phyloP scores from a whole-genome alignment of 345 rosid genomes.

The Citrus sp. region DNA sequence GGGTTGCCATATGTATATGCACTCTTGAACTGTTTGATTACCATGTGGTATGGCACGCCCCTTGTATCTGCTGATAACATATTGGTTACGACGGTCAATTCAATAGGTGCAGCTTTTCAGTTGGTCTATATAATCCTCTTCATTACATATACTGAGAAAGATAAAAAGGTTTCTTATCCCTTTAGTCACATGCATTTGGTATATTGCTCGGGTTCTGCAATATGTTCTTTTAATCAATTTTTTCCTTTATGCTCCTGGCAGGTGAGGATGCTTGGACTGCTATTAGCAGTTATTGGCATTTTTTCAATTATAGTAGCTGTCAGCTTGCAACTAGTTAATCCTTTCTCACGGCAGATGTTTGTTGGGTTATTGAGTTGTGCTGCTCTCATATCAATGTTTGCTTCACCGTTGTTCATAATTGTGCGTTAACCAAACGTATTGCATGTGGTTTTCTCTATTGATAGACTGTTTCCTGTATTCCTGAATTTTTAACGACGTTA shows the following conservation, averaged over 20 bases:
- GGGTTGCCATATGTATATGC: constrained; percentile 85
- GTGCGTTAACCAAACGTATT: constrained; percentile 40
- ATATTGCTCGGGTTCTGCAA: not conserved
- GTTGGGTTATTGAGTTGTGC: constrained; percentile 64
- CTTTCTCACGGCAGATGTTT: constrained; percentile 33
- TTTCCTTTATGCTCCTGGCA: constrained; percentile 27
- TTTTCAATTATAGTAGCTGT: constrained; percentile 45
- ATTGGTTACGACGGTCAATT: constrained; percentile 70
- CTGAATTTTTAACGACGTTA: not conserved
- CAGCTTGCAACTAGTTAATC: constrained; percentile 58
- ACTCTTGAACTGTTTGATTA: constrained; percentile 78
- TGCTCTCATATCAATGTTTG: constrained; percentile 87
- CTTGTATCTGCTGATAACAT: constrained; percentile 51
- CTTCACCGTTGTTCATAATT: constrained; percentile 84
- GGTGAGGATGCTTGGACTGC: constrained; percentile 59
- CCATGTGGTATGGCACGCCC: constrained; percentile 83
- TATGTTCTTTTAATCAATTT: constrained; percentile 4
- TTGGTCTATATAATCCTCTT: constrained; percentile 57
- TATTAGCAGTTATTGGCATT: constrained; percentile 44
- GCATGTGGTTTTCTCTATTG: not conserved
- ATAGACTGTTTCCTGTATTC: not conserved
- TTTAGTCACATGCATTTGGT: constrained; percentile 3
- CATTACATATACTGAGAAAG: constrained; percentile 50
- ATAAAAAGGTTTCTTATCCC: constrained; percentile 45
- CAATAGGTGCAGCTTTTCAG: constrained; percentile 70